Base-by-base conservation (phyloP, 176 grass and related monocot species). In the Zoysia japonica region DNA sequence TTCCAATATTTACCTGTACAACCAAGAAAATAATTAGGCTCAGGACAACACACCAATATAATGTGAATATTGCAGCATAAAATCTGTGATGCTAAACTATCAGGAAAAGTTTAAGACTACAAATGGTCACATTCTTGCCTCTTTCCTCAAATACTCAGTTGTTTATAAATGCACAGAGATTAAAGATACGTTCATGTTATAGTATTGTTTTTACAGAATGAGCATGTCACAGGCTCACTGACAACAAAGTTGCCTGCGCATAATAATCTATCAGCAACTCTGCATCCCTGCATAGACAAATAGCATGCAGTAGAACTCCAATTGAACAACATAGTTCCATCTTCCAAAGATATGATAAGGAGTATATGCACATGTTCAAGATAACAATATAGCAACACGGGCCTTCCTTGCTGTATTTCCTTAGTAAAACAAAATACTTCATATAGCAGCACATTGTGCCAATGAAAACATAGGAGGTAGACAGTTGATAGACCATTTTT, bases 1-100 rank as follows among this genome's bases (percentile, higher is more conserved):
- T 95, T 35, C 96, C 96, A 89, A 99, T 93, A 76, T 91, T 94
- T 12, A 83, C 93, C 96, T 99, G 86, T 7, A 83, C n/a, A 68
- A 72, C 6, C 70, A 71, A 71, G 17, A 10, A 12, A 28, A 28
- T 28, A 28, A 28, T 28, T 28, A 28, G 28, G 40, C 68, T 43
- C 42, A 43, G 8, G 49, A 47, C 11, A 69, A 3, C 16, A 40
- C 41, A 7, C 17, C 11, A 76, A 5, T 57, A 56, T 71, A 78
- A 49, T 64, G n/a, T 3, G 1, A 17, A 38, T 38, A 67, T 60
- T 56, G 35, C 20, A 64, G 59, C 20, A 77, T 28, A 28, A 28
- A 28, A 28, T 28, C 28, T 28, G 28, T 28, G 28, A 28, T 28
- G 28, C 28, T 28, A 59, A 42, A 82, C 13, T 38, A 17, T 42